Evolutionary conservation across 305 asterid species (phyloP), one percentile per base, ranked within the genome.

Genomic region (Withania somnifera): DNA sequence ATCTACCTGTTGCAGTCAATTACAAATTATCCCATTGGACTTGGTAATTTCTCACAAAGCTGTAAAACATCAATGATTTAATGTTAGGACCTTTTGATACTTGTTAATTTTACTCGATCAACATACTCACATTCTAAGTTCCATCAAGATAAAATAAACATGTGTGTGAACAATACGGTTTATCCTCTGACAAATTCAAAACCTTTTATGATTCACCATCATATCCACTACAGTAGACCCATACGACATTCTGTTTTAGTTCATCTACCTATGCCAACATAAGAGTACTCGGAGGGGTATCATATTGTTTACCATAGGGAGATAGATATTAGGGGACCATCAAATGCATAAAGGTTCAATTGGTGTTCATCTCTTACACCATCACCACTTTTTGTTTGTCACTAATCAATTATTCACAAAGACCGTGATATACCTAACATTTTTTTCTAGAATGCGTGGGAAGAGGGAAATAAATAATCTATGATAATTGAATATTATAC

Each of bases 21-120:
- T 34, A 87, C 28, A 58, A 97, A 92, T 86, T 92, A 92, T 80
- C 97, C 99, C 52, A 86, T 96, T 6, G 99, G 97, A 82, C 94
- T 92, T 38, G 98, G 99, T 80, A 95, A 85, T 85, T 90, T 90
- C 75, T 92, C 94, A 79, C 99, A 95, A 15, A 94, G 96, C 99
- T 95, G 86, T 14, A 8, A 22, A 56, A 82, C 75, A 73, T 57
- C 76, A 83, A 67, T 53, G 40, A 50, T 77, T 42, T n/a, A 11
- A 7, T 28, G 28, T 34, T 17, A 51, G 36, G 77, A 3, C 45
- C 20, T 11, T 42, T 66, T 40, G 53, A 15, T 38, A 34, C 28
- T 40, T 40, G 22, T 19, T 58, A 22, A 64, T 15, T 15, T 85
- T 69, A 95, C 99, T 97, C 94, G 93, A 87, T 92, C 87, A 42